Conservation (phyloP, 2,329 filamentous ascomycete genomes). For the Botrytis elliptica region DNA sequence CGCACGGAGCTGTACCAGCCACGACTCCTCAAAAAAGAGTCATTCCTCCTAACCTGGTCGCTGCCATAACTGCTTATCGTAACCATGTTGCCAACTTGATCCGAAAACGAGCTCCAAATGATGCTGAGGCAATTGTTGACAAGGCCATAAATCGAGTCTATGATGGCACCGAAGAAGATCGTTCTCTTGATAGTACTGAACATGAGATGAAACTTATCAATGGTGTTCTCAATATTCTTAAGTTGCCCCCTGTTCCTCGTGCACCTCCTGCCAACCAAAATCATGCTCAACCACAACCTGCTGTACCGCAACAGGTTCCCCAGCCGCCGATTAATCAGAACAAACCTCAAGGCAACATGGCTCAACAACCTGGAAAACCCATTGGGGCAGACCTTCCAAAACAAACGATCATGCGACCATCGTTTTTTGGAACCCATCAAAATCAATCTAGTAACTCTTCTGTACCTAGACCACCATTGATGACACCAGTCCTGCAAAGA, state of each 20-base stretch:
- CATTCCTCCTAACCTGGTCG: background rate
- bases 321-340: slow-evolving; percentile 28
- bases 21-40: background rate
- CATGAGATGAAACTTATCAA: slow-evolving; percentile 34
- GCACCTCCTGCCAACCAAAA: background rate
- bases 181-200: slow-evolving; percentile 28
- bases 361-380: slow-evolving; percentile 26
- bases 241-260: slow-evolving; percentile 13
- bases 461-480: slow-evolving; percentile 38
- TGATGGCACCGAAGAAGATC: slow-evolving; percentile 29
- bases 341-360: slow-evolving; percentile 27
- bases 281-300: slow-evolving; percentile 17
- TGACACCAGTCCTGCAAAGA: slow-evolving; percentile 29
- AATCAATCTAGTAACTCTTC: slow-evolving; percentile 28
- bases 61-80: slow-evolving; percentile 34
- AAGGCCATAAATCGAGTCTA: slow-evolving; percentile 38
- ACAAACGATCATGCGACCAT: slow-evolving; percentile 34
- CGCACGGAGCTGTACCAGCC: background rate
- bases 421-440: slow-evolving; percentile 32
- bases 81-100: slow-evolving; percentile 25
- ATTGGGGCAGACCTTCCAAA: slow-evolving; percentile 28
- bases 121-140: slow-evolving; percentile 36
- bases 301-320: slow-evolving; percentile 21
- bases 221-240: slow-evolving; percentile 21
- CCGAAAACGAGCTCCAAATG: slow-evolving; percentile 24